phyloP scores from a whole-genome alignment of 163 green algal genomes.

The Coccomyxa subellipsoidea region DNA sequence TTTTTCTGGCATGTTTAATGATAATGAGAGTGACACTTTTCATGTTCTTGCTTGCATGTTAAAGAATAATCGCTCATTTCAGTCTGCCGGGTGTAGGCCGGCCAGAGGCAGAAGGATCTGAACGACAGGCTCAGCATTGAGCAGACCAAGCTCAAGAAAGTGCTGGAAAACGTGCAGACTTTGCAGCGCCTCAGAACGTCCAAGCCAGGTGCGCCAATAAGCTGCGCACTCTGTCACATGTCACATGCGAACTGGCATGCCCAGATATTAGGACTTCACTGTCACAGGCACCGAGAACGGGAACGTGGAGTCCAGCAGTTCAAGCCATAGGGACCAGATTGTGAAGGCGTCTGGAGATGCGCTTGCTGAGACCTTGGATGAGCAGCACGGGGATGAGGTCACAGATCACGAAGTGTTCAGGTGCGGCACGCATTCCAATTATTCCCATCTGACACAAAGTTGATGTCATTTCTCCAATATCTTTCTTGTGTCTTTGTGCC shows the following conservation, averaged over 20 bases:
- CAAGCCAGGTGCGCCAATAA: neutral
- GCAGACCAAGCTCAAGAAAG: neutral
- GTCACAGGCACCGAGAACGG: neutral
- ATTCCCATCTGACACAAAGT: too few species aligned
- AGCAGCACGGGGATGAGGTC: constrained; percentile 53
- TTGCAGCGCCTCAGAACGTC: neutral
- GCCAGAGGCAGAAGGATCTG: neutral
- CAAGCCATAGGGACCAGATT: constrained; percentile 24
- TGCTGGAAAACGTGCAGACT: neutral
- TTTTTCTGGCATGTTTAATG: neutral
- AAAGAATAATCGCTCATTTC: too few species aligned
- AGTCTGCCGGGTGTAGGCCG: too few species aligned
- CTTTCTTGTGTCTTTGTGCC: too few species aligned
- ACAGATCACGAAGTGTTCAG: constrained; percentile 81
- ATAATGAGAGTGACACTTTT: too few species aligned
- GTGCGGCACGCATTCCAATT: constrained; percentile 47
- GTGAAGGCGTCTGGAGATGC: constrained; percentile 65
- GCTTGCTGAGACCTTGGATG: constrained; percentile 77
- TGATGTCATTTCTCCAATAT: too few species aligned
- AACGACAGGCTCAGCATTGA: neutral
- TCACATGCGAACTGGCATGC: too few species aligned
- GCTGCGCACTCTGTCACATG: too few species aligned
- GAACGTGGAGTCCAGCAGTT: neutral
- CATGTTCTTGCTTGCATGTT: too few species aligned
- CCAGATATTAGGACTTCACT: too few species aligned